Evolutionary conservation across 345 rosid species (phyloP), one percentile per base, ranked within the genome.

Genomic region (Crucihimalaya himalaica): DNA sequence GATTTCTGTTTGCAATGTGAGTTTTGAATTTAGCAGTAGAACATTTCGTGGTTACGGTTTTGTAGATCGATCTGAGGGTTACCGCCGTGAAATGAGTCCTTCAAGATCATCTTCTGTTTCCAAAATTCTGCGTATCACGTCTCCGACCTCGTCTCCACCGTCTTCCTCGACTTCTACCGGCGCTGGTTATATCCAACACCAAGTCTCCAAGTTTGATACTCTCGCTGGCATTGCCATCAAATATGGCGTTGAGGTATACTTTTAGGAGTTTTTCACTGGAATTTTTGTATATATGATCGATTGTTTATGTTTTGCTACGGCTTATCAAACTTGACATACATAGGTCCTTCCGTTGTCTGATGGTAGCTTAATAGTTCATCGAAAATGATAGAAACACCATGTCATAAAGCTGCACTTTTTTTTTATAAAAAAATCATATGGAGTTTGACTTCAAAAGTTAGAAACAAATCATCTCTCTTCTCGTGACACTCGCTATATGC

Each of bases 181-280:
- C 32, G 60, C 60, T 64, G 85, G 82, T 34, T 85, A 59, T 62
- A 83, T 90, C 18, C 85, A 90, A 51, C 99, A 95, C 46, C 84
- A 35, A 0, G 92, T 95, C 32, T 89, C 97, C 31, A 87, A 84
- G 62, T 73, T 86, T 52, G 96, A 94, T 64, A 94, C 98, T 61
- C 93, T 94, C 8, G 98, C 96, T 42, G 98, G 98, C 29, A 81
- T 94, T 34, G 98, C 98, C 55, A 94, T 94, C 32, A 88, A 86
- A 69, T 94, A 94, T 59, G 98, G 98, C 4, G 97, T 94, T 34
- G 97, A 94, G 95, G 98, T 88, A 76, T 39, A 23, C 25, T 23
- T n/a, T n/a, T n/a, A n/a, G n/a, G n/a, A n/a, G n/a, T n/a, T n/a
- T n/a, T n/a, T n/a, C n/a, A n/a, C n/a, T n/a, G 2, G 3, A 23